These are phyloP conservation scores for Ustilago trichophora DNA, from an alignment of 1,284 basidiomycete genomes.

Conservation along the genomic window DNA sequence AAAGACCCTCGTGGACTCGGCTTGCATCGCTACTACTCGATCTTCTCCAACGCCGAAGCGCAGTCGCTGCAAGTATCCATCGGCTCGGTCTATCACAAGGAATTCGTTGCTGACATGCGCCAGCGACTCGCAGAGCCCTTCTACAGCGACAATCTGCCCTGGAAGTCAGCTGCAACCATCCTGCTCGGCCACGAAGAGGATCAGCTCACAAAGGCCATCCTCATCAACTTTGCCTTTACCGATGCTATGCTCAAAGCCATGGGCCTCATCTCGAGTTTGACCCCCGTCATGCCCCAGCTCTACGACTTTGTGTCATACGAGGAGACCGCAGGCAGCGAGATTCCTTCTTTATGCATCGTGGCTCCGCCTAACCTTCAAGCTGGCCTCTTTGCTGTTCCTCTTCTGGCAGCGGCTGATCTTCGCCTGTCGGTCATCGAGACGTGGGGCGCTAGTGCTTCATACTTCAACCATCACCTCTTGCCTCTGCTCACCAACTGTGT, in stretches of 20 bases:
- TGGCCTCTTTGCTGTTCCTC: conserved; percentile 34
- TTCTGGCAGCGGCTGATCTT: conserved; percentile 37
- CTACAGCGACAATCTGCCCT: conserved; percentile 20
- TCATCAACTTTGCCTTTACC: conserved; percentile 37
- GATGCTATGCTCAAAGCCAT: conserved; percentile 39
- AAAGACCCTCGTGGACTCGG: conserved; percentile 36
- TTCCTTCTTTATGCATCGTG: conserved; percentile 33
- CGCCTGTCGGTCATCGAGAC: conserved; percentile 39
- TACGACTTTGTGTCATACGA: conserved; percentile 45
- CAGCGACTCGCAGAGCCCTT: conserved; percentile 30
- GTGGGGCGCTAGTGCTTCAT: conserved; percentile 35
- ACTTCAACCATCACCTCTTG: conserved; percentile 41
- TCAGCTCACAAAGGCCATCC: conserved; percentile 27
- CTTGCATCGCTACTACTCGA: conserved; percentile 39
- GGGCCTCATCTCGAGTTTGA: conserved; percentile 28
- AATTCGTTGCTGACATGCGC: conserved; percentile 38
- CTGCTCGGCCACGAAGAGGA: conserved; percentile 36
- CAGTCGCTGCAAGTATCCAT: conserved; percentile 28
- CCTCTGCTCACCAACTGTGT: conserved; percentile 39
- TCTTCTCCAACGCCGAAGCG: conserved; percentile 39
- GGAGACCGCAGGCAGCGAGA: conserved; percentile 28
- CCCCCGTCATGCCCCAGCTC: conserved; percentile 36
- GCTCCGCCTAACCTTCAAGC: conserved; percentile 38
- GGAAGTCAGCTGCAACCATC: conserved; percentile 33
- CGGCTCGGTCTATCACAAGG: conserved; percentile 38